These are phyloP conservation scores for Waitea zeae DNA, from an alignment of 1,284 basidiomycete genomes.

Conservation along the genomic window DNA sequence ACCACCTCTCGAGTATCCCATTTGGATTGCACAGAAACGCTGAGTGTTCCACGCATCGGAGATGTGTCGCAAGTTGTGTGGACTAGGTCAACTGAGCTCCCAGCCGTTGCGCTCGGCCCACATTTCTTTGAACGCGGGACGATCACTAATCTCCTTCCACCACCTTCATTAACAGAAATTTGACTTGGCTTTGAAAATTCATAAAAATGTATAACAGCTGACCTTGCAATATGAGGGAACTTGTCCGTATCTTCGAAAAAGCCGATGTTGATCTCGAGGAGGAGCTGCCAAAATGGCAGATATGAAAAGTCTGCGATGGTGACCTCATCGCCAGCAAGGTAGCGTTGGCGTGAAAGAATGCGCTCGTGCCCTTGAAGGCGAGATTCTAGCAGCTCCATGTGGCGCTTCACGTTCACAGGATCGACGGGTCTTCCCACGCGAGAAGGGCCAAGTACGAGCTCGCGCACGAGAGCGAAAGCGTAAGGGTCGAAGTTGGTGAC, in stretches of 20 bases:
- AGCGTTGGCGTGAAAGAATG: conserved; percentile 5
- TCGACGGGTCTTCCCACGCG: conserved; percentile 14
- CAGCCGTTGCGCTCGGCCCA: too few relatives aligned
- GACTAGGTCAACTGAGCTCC: too few relatives aligned
- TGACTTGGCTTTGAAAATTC: too few relatives aligned
- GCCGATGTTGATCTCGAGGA: conserved; percentile 9
- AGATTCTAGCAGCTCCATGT: conserved; percentile 2
- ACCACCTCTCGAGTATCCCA: too few relatives aligned
- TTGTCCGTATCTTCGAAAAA: conserved; percentile 9
- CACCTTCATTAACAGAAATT: too few relatives aligned
- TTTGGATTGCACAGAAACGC: too few relatives aligned
- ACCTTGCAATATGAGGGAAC: conserved; percentile 15
- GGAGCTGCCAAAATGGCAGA: conserved; percentile 22
- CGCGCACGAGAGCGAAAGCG: conserved; percentile 19
- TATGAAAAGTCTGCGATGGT: conserved; percentile 38
- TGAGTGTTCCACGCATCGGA: too few relatives aligned
- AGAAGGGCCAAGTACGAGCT: conserved; percentile 34
- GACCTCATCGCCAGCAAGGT: conserved; percentile 13
- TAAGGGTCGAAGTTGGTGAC: conserved; percentile 28
- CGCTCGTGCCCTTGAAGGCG: conserved; percentile 6
- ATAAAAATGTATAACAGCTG: too few relatives aligned
- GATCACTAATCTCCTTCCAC: too few relatives aligned
- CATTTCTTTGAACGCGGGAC: too few relatives aligned
- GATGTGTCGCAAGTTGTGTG: too few relatives aligned
- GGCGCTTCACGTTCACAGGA: background rate